These are phyloP conservation scores for Rhodotorula toruloides DNA, from an alignment of 768 basidiomycete genomes.

Conservation along the genomic window DNA sequence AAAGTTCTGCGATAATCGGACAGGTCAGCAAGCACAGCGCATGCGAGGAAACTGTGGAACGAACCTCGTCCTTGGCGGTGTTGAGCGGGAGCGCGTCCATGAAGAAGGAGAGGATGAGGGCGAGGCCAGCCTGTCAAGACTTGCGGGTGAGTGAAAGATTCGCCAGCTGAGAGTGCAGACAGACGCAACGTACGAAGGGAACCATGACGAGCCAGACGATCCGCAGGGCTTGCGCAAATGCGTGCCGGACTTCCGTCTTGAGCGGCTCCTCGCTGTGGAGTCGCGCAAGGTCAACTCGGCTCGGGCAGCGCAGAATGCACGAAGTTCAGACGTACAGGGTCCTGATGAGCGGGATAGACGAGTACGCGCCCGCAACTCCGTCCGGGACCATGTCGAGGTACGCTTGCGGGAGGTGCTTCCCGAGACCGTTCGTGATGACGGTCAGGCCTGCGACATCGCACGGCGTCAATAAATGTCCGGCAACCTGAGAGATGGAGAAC, in stretches of 20 bases:
- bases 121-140: constrained; percentile 33
- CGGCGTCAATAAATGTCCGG: too few species aligned
- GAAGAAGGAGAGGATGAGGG: constrained; percentile 43
- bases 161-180: not conserved
- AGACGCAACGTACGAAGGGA: constrained; percentile 34
- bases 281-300: not conserved
- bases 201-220: constrained; percentile 46
- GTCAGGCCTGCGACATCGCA: constrained; percentile 5
- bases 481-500: too few species aligned
- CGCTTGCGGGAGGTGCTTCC: not conserved
- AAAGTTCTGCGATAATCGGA: not conserved
- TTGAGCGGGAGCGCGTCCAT: constrained; percentile 45
- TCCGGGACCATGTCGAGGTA: constrained; percentile 3
- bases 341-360: constrained; percentile 39
- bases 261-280: constrained; percentile 29
- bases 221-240: constrained; percentile 45
- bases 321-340: not conserved
- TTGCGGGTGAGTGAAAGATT: not conserved
- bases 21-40: not conserved
- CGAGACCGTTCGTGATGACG: constrained; percentile 9
- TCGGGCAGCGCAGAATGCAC: not conserved
- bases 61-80: constrained; percentile 42
- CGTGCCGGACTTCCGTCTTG: constrained; percentile 42
- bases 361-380: constrained; percentile 16
- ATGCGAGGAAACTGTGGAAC: too few species aligned